Percentiles rank a stretch among this genome's conserved stretches.
Conservation (phyloP, 2,329 filamentous ascomycete genomes). For the Aureobasidium sp. region DNA sequence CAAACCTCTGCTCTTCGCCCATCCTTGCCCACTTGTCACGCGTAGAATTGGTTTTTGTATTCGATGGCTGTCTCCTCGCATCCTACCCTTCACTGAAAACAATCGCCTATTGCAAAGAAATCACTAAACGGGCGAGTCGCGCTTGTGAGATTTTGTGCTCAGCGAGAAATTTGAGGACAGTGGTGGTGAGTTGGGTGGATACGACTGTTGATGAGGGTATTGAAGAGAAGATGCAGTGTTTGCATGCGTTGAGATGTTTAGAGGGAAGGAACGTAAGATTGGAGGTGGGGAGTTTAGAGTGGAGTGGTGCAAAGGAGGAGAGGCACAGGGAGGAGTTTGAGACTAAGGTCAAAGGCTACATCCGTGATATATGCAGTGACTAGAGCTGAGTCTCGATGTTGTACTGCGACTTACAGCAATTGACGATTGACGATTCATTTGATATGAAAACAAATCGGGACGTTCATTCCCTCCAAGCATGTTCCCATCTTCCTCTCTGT, state of each 20-base stretch:
- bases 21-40: constrained; percentile 8
- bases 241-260: constrained; percentile 18
- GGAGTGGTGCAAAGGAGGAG: constrained; percentile 1
- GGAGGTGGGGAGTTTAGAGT: constrained; percentile 16
- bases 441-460: too few species aligned
- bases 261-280: constrained; percentile 15
- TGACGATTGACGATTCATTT: not conserved
- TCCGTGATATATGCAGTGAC: not conserved
- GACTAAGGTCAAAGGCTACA: not conserved
- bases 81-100: constrained; percentile 24
- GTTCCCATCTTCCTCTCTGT: too few species aligned
- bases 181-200: constrained; percentile 26
- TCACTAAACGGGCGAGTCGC: constrained; percentile 19
- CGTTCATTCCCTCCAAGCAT: too few species aligned
- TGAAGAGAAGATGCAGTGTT: constrained; percentile 21
- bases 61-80: constrained; percentile 22
- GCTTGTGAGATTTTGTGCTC: constrained; percentile 22
- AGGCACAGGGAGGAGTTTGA: not conserved
- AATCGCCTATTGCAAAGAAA: constrained; percentile 23
- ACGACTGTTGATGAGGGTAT: constrained; percentile 20
- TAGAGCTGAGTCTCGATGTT: not conserved
- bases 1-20: constrained; percentile 18
- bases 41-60: constrained; percentile 26
- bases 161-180: constrained; percentile 17
- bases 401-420: too few species aligned